A percentile compares a stretch with the other conserved stretches of the same genome.
These are phyloP conservation scores for Sporothrix pallida DNA, from an alignment of 2,329 filamentous ascomycete species.

Conservation along the genomic window DNA sequence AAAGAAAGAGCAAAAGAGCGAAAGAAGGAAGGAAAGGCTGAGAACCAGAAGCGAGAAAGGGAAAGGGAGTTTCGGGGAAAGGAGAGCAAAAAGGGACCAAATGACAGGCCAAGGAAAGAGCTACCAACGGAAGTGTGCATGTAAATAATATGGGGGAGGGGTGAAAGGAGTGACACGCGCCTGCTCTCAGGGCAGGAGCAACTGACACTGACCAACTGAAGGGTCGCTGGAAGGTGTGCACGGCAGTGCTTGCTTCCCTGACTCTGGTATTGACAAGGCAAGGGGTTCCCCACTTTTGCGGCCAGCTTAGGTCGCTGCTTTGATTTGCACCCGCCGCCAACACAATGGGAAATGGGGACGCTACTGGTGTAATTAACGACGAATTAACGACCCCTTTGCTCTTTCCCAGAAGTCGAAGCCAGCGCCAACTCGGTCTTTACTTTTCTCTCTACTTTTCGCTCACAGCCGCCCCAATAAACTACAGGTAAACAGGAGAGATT, in stretches of 20 bases:
- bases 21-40: slow-evolving; percentile 6
- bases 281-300: slow-evolving; percentile 28
- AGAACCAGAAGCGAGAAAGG: neutral
- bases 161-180: slow-evolving; percentile 7
- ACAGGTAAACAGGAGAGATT: neutral
- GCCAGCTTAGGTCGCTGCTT: slow-evolving; percentile 21
- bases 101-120: neutral
- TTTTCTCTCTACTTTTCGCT: neutral
- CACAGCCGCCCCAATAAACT: neutral
- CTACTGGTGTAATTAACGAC: slow-evolving; percentile 21
- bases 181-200: neutral
- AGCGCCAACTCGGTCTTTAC: neutral
- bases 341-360: slow-evolving; percentile 24
- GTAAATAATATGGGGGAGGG: slow-evolving; percentile 30
- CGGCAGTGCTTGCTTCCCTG: too few relatives aligned
- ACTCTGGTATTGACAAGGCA: slow-evolving; percentile 3
- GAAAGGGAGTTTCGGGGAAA: slow-evolving; percentile 17
- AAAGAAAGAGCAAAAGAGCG: neutral
- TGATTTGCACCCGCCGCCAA: slow-evolving; percentile 32
- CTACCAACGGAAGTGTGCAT: neutral
- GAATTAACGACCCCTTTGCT: neutral
- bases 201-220: neutral
- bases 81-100: neutral
- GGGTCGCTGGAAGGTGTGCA: neutral
- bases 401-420: too few relatives aligned